A percentile compares a stretch with the other conserved stretches of the same genome.
Evolutionary conservation across 352 stramenopile genomes (phyloP).

Genomic region (Phytophthora fragariaefolia): DNA sequence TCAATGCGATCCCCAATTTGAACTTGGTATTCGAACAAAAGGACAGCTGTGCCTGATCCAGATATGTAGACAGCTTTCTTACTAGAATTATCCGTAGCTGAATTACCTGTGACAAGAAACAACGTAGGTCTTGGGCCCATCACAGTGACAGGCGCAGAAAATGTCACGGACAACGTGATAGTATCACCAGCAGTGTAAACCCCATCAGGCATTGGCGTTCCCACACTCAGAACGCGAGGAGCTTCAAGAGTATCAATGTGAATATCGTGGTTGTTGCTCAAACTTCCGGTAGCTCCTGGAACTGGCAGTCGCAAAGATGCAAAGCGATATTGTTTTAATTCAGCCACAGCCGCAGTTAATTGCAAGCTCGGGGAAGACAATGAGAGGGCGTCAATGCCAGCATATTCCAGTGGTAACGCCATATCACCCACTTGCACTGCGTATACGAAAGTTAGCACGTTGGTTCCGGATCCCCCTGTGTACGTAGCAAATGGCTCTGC

Average conservation of each 20-base stretch:
- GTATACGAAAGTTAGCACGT: constrained; percentile 50
- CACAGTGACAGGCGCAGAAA: constrained; percentile 62
- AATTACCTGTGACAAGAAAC: constrained; percentile 39
- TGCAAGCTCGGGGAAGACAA: constrained; percentile 16
- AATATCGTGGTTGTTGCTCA: constrained; percentile 74
- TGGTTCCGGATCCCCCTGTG: constrained; percentile 43
- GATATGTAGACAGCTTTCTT: constrained; percentile 48
- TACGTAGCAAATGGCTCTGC: constrained; percentile 41
- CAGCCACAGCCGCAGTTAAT: constrained; percentile 32
- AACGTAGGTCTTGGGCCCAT: constrained; percentile 44
- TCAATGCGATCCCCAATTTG: constrained; percentile 56
- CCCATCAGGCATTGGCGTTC: constrained; percentile 49
- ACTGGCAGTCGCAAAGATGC: constrained; percentile 54
- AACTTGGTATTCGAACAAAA: constrained; percentile 68
- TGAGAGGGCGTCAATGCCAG: constrained; percentile 58
- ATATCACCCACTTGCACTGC: constrained; percentile 50
- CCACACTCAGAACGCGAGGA: constrained; percentile 58
- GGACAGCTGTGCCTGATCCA: constrained; percentile 42
- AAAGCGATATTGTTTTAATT: constrained; percentile 34
- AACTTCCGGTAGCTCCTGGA: constrained; percentile 47
- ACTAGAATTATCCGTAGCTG: constrained; percentile 3
- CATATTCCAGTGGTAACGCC: constrained; percentile 64
- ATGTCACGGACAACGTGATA: constrained; percentile 50
- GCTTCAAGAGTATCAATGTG: constrained; percentile 67
- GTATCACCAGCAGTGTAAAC: constrained; percentile 69